A percentile compares a stretch with the other conserved stretches of the same genome.
Conservation (phyloP, 495 filamentous ascomycete species). For the Trichoderma erinaceum region DNA sequence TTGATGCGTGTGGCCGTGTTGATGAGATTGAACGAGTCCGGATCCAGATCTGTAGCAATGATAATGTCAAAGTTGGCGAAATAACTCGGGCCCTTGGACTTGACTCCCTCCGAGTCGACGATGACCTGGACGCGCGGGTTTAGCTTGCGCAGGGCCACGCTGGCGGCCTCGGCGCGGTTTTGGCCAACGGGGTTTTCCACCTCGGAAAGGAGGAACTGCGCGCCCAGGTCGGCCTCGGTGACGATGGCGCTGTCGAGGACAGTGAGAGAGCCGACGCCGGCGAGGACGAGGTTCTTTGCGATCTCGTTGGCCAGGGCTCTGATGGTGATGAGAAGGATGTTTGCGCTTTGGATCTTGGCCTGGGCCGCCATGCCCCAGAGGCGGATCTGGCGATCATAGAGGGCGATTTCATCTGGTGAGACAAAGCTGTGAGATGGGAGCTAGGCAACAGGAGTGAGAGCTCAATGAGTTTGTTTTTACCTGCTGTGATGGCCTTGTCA, state of each 20-base stretch:
- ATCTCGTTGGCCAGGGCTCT: conserved; percentile 90
- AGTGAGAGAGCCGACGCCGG: conserved; percentile 87
- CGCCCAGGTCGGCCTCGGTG: conserved; percentile 73
- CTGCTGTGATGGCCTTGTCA: conserved; percentile 29
- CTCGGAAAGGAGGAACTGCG: conserved; percentile 81
- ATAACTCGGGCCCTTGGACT: conserved; percentile 58
- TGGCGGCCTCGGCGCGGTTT: conserved; percentile 80
- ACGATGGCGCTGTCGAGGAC: conserved; percentile 76
- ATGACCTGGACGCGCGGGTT: conserved; percentile 83
- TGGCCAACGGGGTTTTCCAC: conserved; percentile 56
- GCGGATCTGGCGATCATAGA: conserved; percentile 98
- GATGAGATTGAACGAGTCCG: conserved; percentile 63
- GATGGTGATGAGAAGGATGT: conserved; percentile 83
- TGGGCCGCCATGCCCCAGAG: conserved; percentile 96
- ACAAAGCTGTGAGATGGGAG: background rate
- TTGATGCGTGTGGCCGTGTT: conserved; percentile 76
- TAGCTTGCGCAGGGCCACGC: conserved; percentile 68
- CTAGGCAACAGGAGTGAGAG: background rate
- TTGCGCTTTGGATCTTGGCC: conserved; percentile 78
- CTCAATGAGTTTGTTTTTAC: conserved; percentile 19
- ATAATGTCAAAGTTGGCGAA: conserved; percentile 75
- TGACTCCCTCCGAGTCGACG: conserved; percentile 60
- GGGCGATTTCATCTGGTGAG: conserved; percentile 82
- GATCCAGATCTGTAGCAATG: conserved; percentile 85
- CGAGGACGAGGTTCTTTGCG: conserved; percentile 94